A percentile compares a stretch with the other conserved stretches of the same genome.
Conservation (phyloP, 306 rosid genomes). For the Pyrus betulifolia region DNA sequence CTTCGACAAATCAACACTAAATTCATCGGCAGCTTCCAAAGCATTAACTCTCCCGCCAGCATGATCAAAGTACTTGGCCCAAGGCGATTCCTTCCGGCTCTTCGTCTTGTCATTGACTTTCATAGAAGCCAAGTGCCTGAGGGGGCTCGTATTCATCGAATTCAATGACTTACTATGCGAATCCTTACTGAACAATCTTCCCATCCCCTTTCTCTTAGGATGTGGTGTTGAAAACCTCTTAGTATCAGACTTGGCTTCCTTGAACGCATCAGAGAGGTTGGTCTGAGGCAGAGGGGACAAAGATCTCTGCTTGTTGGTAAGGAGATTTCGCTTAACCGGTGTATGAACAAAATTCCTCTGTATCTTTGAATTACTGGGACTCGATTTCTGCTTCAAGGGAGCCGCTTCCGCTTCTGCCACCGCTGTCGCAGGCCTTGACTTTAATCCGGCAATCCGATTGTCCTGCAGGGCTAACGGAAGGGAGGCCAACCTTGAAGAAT, state of each 20-base stretch:
- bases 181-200: slow-evolving; percentile 34
- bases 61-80: slow-evolving; percentile 68
- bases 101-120: slow-evolving; percentile 39
- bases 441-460: slow-evolving; percentile 32
- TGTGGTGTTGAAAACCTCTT: slow-evolving; percentile 74
- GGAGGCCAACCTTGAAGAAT: slow-evolving; percentile 37
- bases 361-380: slow-evolving; percentile 1
- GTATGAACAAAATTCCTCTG: neutral
- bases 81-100: slow-evolving; percentile 47
- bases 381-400: slow-evolving; percentile 15
- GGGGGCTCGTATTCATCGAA: slow-evolving; percentile 32
- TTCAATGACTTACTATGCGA: slow-evolving; percentile 22
- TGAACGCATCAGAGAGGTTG: slow-evolving; percentile 43
- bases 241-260: slow-evolving; percentile 57
- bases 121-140: slow-evolving; percentile 28
- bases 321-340: slow-evolving; percentile 8
- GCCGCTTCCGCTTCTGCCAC: neutral
- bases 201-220: slow-evolving; percentile 47
- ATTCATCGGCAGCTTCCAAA: slow-evolving; percentile 67
- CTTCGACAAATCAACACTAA: slow-evolving; percentile 68
- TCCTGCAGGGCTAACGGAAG: slow-evolving; percentile 26
- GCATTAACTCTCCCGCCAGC: slow-evolving; percentile 69
- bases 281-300: slow-evolving; percentile 61
- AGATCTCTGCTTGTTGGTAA: slow-evolving; percentile 56
- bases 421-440: slow-evolving; percentile 27